Evolutionary conservation across 805 yeast species (phyloP), one percentile per base, ranked within the genome.

Genomic region (Myxozyma udenii): DNA sequence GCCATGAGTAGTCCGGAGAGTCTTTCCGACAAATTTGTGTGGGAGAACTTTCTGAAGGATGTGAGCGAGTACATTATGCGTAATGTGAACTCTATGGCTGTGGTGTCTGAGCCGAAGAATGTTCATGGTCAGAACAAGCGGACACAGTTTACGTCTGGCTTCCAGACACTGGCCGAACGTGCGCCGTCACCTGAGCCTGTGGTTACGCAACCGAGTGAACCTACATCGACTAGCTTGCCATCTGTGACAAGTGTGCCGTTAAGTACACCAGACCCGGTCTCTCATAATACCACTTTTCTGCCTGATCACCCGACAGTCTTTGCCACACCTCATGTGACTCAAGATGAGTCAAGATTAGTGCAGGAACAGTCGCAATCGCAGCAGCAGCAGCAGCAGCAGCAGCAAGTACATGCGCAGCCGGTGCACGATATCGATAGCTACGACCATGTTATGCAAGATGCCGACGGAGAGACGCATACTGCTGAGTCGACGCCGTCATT

Each of bases 1-100:
- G 12, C 46, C 22, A n/a, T 16, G 3, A n/a, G 72, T 2, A 71
- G 75, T 28, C 78, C 76, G 32, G 75, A 76, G 23, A 76, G 74
- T 19, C 72, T 91, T 41, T 73, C 82, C 60, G 83, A 81, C 58
- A 83, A 80, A 57, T 91, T 88, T 68, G 90, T 84, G 60, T 91
- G 97, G 96, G 76, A 85, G 55, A 78, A 80, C 51, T 91, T 90
- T 64, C 74, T 91, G 58, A 83, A 81, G 61, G 93, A 86, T 55
- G 66, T 93, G 44, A 77, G 85, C 52, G 93, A 85, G 40, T 90
- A 86, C 63, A 83, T 86, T 21, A 75, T 83, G 45, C 85, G 83
- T 62, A 85, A 65, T 46, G 65, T 63, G 45, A 55, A 60, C 2
- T 24, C 53, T 32, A 25, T 52, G 11, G 41, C 41, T 18, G 48